Percentiles rank a stretch among this genome's conserved stretches.
phyloP scores from a whole-genome alignment of 1,139 yeast species.

The Insectozyma bohioensis region DNA sequence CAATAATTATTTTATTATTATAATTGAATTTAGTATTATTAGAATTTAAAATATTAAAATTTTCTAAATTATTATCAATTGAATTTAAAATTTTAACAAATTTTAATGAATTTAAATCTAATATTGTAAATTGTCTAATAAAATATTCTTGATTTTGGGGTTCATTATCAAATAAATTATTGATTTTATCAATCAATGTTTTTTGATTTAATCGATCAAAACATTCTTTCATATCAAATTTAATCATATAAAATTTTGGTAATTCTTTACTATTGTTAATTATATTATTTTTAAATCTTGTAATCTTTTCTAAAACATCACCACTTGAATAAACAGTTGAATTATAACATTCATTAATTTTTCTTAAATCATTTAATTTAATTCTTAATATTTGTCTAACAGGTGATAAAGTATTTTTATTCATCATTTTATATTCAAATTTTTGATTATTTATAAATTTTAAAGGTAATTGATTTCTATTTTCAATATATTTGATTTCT shows the following conservation, averaged over 20 bases:
- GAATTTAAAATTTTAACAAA: slow-evolving; percentile 9
- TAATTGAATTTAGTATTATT: background rate
- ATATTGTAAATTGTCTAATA: slow-evolving; percentile 12
- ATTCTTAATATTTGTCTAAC: slow-evolving; percentile 19
- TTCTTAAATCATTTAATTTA: slow-evolving; percentile 18
- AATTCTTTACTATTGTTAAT: slow-evolving; percentile 15
- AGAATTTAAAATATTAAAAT: slow-evolving; percentile 5
- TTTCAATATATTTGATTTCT: slow-evolving; percentile 15
- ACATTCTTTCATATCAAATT: slow-evolving; percentile 78
- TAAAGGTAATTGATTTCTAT: no score
- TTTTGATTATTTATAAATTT: slow-evolving; percentile 14
- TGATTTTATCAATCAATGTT: slow-evolving; percentile 36
- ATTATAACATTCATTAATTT: slow-evolving; percentile 5
- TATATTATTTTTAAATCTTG: slow-evolving; percentile 18
- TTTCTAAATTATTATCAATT: slow-evolving; percentile 12
- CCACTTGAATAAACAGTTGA: slow-evolving; percentile 23
- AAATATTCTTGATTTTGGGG: slow-evolving; percentile 16
- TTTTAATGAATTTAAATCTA: slow-evolving; percentile 7
- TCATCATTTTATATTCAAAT: slow-evolving; percentile 18
- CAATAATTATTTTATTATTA: slow-evolving; percentile 17
- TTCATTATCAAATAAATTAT: slow-evolving; percentile 24
- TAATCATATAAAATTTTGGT: slow-evolving; percentile 51
- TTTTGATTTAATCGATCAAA: slow-evolving; percentile 71
- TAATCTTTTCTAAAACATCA: slow-evolving; percentile 26
- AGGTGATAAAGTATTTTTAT: slow-evolving; percentile 23